Evolutionary conservation across 768 basidiomycete genomes (phyloP).

Genomic region (Lactarius deliciosus): DNA sequence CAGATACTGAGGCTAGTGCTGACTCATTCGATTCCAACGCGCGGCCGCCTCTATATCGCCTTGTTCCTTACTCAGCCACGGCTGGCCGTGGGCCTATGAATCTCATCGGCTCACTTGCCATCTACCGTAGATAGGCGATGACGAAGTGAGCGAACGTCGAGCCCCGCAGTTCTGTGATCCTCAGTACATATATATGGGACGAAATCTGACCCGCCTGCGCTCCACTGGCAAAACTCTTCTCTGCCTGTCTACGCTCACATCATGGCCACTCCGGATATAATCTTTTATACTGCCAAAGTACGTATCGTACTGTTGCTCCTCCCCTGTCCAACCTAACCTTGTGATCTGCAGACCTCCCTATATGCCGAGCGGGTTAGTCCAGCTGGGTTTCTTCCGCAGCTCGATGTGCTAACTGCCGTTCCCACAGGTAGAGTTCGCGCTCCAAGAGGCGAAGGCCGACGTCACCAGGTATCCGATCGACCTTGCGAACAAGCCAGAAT

Average conservation of each 20-base stretch:
- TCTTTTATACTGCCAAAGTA: constrained; percentile 41
- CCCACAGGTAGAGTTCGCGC: constrained; percentile 53
- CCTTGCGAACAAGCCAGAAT: constrained; percentile 61
- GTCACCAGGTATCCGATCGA: constrained; percentile 55
- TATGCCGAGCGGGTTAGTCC: constrained; percentile 51
- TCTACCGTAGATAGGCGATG: no score
- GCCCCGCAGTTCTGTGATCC: background rate
- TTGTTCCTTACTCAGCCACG: no score
- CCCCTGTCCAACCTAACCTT: background rate
- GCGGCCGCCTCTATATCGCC: no score
- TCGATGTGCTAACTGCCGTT: background rate
- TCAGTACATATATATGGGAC: background rate
- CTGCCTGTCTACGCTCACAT: no score
- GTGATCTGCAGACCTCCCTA: constrained; percentile 47
- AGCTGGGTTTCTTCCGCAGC: no score
- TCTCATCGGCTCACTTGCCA: no score
- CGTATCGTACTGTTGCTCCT: background rate
- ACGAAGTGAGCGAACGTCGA: no score
- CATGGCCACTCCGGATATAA: constrained; percentile 34
- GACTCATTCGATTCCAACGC: no score
- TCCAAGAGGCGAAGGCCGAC: constrained; percentile 50
- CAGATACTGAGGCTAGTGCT: no score
- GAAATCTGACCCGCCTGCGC: background rate
- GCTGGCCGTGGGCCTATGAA: no score
- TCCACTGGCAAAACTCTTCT: background rate